Conservation (phyloP, 257 asterid genomes). For the Voacanga thouarsii region DNA sequence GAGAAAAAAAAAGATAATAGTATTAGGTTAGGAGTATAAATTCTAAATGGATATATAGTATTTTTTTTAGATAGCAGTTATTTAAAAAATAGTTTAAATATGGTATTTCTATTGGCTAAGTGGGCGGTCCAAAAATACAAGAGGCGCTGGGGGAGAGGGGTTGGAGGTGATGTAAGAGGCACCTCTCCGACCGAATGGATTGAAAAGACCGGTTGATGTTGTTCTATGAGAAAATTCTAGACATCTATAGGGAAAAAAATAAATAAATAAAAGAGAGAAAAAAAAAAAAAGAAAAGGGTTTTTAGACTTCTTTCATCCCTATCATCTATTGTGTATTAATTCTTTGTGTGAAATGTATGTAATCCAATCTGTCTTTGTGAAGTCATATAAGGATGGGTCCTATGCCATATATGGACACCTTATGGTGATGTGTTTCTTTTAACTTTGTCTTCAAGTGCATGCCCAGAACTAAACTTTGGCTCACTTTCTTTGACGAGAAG, state of each 20-base stretch:
- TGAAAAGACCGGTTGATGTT: slow-evolving; percentile 10
- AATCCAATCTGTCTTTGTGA: neutral
- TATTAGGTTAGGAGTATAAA: too few relatives aligned
- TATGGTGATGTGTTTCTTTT: neutral
- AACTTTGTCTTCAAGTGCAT: neutral
- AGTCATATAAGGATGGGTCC: neutral
- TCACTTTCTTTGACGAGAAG: slow-evolving; percentile 16
- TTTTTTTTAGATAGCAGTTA: too few relatives aligned
- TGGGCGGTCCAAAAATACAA: too few relatives aligned
- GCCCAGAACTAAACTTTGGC: neutral
- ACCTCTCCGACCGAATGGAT: slow-evolving; percentile 19
- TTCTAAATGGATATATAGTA: too few relatives aligned
- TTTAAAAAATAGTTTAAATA: too few relatives aligned
- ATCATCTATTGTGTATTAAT: neutral
- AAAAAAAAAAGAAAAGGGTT: neutral
- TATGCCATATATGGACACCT: neutral
- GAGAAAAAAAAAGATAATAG: too few relatives aligned
- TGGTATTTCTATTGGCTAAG: too few relatives aligned
- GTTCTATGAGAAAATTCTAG: neutral
- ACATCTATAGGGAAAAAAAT: neutral
- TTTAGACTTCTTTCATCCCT: neutral
- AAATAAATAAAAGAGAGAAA: too few relatives aligned
- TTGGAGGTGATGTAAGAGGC: neutral
- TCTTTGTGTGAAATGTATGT: too few relatives aligned
- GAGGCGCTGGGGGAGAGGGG: neutral